phyloP scores from a whole-genome alignment of 1,284 basidiomycete species.

The Dichomitus squalens region DNA sequence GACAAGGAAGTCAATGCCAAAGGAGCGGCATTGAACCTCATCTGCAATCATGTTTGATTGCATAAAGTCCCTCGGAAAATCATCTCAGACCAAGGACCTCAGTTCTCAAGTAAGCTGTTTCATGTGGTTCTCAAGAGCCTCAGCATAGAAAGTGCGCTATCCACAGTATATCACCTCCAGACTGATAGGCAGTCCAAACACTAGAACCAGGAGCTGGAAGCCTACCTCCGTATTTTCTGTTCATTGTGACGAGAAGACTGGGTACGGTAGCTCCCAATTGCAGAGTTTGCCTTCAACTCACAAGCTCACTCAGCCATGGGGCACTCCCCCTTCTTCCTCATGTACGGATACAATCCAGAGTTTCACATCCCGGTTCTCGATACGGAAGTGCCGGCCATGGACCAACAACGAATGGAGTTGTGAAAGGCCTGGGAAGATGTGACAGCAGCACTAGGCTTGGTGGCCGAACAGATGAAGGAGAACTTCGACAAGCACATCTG shows the following conservation, averaged over 20 bases:
- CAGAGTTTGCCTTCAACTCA: neutral
- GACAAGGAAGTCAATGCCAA: conserved; percentile 10
- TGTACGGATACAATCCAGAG: neutral
- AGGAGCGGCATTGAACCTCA: conserved; percentile 4
- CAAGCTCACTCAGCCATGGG: neutral
- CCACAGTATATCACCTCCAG: conserved; percentile 33
- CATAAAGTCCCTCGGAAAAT: conserved; percentile 33
- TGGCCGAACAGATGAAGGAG: neutral
- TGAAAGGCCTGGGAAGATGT: neutral
- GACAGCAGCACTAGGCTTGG: neutral
- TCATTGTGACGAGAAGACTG: neutral
- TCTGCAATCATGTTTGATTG: conserved; percentile 21
- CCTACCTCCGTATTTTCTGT: conserved; percentile 21
- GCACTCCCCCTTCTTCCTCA: neutral
- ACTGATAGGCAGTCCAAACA: conserved; percentile 36
- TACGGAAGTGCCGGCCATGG: neutral
- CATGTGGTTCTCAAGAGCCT: conserved; percentile 7
- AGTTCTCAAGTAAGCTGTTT: conserved; percentile 31
- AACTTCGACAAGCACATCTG: neutral
- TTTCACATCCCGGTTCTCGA: neutral
- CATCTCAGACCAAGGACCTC: conserved; percentile 38
- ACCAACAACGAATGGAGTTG: neutral
- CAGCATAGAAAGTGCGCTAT: conserved; percentile 9
- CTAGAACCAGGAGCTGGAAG: conserved; percentile 33
- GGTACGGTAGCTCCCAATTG: neutral